Percentiles rank a stretch among this genome's conserved stretches.
These are phyloP conservation scores for Bryum argenteum DNA, from an alignment of 225 moss, liverwort and hornwort genomes.

Conservation along the genomic window DNA sequence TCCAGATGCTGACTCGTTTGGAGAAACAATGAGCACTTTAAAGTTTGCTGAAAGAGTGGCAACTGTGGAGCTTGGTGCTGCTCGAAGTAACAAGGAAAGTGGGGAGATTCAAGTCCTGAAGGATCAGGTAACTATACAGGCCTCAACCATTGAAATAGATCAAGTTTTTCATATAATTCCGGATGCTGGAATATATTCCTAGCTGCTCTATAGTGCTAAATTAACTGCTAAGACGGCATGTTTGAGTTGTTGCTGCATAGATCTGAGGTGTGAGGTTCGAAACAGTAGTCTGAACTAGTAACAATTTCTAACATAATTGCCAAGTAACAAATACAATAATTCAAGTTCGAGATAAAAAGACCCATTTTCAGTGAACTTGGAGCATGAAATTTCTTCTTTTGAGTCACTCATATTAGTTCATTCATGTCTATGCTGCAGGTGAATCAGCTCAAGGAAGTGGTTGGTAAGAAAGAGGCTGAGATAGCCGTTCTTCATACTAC, in stretches of 20 bases:
- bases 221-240: neutral
- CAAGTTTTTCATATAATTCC: neutral
- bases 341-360: neutral
- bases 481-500: constrained; percentile 34
- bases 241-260: neutral
- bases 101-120: constrained; percentile 82
- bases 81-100: constrained; percentile 84
- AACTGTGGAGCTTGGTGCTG: constrained; percentile 87
- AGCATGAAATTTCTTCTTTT: neutral
- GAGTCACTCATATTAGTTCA: neutral
- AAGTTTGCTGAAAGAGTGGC: constrained; percentile 97
- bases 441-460: constrained; percentile 54
- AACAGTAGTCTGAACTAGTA: neutral
- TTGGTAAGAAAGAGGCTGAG: constrained; percentile 50
- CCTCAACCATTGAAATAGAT: constrained; percentile 19
- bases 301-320: neutral
- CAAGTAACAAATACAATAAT: neutral
- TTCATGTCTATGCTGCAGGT: constrained; percentile 40
- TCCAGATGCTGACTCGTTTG: constrained; percentile 82
- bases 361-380: neutral
- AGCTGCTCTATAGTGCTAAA: neutral
- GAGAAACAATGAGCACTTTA: constrained; percentile 88
- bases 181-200: neutral
- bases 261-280: neutral
- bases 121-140: constrained; percentile 67